These are phyloP conservation scores for Pulveroboletus ravenelii DNA, from an alignment of 768 basidiomycete species.

Conservation along the genomic window DNA sequence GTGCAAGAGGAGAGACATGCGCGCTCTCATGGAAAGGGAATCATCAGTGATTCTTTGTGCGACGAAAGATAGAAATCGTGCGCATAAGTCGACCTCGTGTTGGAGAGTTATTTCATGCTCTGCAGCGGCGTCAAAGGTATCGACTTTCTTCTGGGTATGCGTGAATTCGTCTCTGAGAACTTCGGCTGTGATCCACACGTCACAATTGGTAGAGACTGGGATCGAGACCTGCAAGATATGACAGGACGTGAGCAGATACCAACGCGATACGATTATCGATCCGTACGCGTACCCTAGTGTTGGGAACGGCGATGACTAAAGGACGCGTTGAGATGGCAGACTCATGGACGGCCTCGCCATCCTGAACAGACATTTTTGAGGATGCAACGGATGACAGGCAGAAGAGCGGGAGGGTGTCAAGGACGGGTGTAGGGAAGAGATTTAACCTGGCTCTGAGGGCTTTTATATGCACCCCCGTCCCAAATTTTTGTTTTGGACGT, in stretches of 20 bases:
- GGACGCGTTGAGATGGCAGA: conserved; percentile 34
- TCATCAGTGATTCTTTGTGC: conserved; percentile 58
- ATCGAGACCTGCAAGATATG: conserved; percentile 60
- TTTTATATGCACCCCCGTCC: conserved; percentile 30
- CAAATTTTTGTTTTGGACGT: conserved; percentile 27
- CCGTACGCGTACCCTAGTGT: conserved; percentile 32
- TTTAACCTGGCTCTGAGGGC: conserved; percentile 1
- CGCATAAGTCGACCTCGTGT: conserved; percentile 71
- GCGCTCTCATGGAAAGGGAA: conserved; percentile 46
- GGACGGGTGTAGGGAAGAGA: conserved; percentile 6
- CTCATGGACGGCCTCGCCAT: conserved; percentile 28
- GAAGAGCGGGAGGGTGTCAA: background rate
- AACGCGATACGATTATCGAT: conserved; percentile 5
- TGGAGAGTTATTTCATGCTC: conserved; percentile 54
- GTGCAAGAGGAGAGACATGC: conserved; percentile 65
- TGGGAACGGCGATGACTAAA: conserved; percentile 29
- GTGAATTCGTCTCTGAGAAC: conserved; percentile 86
- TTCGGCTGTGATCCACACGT: conserved; percentile 92
- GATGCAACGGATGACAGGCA: conserved; percentile 4
- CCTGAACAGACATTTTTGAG: conserved; percentile 31
- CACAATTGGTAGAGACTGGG: conserved; percentile 73
- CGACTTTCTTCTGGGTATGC: conserved; percentile 55
- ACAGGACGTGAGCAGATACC: conserved; percentile 1
- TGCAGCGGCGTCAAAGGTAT: conserved; percentile 49
- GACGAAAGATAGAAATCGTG: conserved; percentile 78